phyloP scores from a whole-genome alignment of 1,284 basidiomycete genomes.

The Boletus austroedulis region DNA sequence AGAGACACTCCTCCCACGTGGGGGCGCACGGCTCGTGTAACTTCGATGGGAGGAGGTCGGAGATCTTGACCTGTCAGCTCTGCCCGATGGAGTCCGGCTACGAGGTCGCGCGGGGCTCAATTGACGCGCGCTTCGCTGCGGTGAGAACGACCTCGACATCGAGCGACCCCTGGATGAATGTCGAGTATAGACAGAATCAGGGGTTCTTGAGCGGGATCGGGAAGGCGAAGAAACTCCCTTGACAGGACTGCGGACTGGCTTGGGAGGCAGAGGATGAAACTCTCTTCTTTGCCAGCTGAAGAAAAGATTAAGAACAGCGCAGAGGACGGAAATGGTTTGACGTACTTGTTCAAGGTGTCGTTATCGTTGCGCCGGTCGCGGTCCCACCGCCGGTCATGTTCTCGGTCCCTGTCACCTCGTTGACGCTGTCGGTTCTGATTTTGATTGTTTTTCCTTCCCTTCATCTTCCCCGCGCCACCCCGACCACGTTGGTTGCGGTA shows the following conservation, averaged over 20 bases:
- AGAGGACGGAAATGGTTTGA: constrained; percentile 9
- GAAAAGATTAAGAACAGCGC: not conserved
- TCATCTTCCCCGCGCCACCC: constrained; percentile 37
- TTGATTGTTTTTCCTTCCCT: constrained; percentile 39
- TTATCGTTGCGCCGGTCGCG: constrained; percentile 66
- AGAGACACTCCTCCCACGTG: constrained; percentile 46
- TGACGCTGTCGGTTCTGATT: constrained; percentile 51
- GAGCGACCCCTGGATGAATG: constrained; percentile 65
- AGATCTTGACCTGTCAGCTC: constrained; percentile 32
- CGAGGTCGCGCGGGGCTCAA: constrained; percentile 41
- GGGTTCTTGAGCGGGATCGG: constrained; percentile 57
- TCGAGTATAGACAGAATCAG: constrained; percentile 61
- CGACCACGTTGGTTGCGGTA: constrained; percentile 41
- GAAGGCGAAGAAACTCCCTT: constrained; percentile 45
- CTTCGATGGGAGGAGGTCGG: constrained; percentile 41
- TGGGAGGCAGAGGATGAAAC: constrained; percentile 37
- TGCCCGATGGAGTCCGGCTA: constrained; percentile 39
- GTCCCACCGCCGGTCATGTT: constrained; percentile 44
- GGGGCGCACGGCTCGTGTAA: constrained; percentile 26
- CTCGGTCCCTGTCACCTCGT: constrained; percentile 44
- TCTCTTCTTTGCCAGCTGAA: constrained; percentile 54
- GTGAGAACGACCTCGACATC: constrained; percentile 55
- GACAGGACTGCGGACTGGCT: constrained; percentile 32
- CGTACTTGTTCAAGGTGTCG: constrained; percentile 67
- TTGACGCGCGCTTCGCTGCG: constrained; percentile 53